phyloP scores from a whole-genome alignment of 179 eudicot species.

The Silene coronaria region DNA sequence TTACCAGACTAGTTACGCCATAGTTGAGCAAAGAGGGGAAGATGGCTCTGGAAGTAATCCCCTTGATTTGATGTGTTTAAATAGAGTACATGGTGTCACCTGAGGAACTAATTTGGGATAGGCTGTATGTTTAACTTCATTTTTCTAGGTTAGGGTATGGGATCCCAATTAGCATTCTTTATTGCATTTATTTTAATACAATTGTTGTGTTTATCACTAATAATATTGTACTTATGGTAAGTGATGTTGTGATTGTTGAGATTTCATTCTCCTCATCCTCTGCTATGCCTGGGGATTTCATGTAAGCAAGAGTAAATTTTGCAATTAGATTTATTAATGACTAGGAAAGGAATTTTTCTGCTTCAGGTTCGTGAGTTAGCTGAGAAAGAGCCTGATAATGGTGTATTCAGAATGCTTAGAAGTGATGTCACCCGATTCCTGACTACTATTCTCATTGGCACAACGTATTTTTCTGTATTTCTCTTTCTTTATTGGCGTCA shows the following conservation, averaged over 20 bases:
- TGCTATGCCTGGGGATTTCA: background rate
- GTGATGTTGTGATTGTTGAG: background rate
- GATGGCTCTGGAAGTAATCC: background rate
- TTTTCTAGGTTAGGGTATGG: background rate
- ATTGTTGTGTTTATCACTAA: background rate
- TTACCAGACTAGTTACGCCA: background rate
- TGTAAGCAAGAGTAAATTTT: background rate
- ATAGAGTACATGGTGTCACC: background rate
- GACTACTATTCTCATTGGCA: constrained; percentile 94
- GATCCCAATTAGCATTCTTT: background rate
- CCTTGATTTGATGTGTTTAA: background rate
- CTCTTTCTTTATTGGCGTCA: background rate
- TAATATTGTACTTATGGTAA: background rate
- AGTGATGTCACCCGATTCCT: constrained; percentile 91
- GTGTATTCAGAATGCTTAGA: constrained; percentile 88
- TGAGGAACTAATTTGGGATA: background rate
- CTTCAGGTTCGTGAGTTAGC: constrained; percentile 81
- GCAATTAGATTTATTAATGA: background rate
- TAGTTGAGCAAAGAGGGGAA: background rate
- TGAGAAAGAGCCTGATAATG: constrained; percentile 78
- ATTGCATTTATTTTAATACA: no score
- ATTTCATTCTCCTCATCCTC: background rate
- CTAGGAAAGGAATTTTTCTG: background rate
- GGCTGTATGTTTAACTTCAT: background rate
- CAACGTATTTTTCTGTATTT: constrained; percentile 56